phyloP scores from a whole-genome alignment of 768 basidiomycete species.

The Lentinula raphanica region DNA sequence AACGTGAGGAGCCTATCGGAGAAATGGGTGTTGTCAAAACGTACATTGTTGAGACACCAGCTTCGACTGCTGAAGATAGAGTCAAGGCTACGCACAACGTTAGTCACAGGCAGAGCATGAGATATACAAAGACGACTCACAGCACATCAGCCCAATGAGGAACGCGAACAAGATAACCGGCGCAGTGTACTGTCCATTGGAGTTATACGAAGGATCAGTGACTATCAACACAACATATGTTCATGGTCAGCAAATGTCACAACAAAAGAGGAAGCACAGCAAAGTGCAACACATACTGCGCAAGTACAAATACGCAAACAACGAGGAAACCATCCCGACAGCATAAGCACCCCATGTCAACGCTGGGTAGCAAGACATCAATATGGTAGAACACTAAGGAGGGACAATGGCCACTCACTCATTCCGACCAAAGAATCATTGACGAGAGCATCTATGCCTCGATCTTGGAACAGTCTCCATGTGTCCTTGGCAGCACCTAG shows the following conservation, averaged over 20 bases:
- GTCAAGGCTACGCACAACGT: slow-evolving; percentile 46
- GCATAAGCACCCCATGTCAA: slow-evolving; percentile 78
- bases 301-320: slow-evolving; percentile 77
- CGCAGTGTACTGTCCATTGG: slow-evolving; percentile 69
- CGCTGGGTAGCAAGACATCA: slow-evolving; percentile 30
- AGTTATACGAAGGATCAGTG: slow-evolving; percentile 72
- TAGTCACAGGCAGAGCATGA: background rate
- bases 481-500: slow-evolving; percentile 79
- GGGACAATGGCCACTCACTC: slow-evolving; percentile 38
- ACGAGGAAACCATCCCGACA: slow-evolving; percentile 65
- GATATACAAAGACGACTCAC: slow-evolving; percentile 36
- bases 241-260: no score
- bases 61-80: slow-evolving; percentile 70
- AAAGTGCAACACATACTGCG: slow-evolving; percentile 40
- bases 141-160: slow-evolving; percentile 70
- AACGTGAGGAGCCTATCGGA: no score
- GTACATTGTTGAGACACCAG: slow-evolving; percentile 84
- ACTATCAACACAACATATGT: no score
- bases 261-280: background rate
- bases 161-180: slow-evolving; percentile 76
- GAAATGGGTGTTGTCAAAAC: no score
- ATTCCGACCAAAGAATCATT: slow-evolving; percentile 81
- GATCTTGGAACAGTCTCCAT: slow-evolving; percentile 70
- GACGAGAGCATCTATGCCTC: slow-evolving; percentile 76
- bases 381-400: background rate